Evolutionary conservation across 176 grass and related monocot genomes (phyloP), one percentile per base, ranked within the genome.

Genomic region (Ampelocalamus luodianensis): DNA sequence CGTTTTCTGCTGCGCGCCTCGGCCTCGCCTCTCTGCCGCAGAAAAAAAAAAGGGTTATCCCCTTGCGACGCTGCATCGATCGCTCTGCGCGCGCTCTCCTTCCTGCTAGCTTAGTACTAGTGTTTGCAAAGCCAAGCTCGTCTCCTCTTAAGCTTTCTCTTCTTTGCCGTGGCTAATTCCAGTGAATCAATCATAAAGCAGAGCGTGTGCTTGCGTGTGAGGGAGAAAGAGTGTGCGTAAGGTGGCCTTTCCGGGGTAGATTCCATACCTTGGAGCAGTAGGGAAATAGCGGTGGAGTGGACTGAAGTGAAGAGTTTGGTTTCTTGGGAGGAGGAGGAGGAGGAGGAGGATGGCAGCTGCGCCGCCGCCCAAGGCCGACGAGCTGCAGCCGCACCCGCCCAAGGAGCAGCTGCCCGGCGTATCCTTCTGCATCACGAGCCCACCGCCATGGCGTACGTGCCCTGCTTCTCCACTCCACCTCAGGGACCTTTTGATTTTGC

Each of bases 341-440:
- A n/a, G n/a, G n/a, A 81, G 46, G 65, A 83, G 29, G 79, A 94
- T 94, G 91, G 88, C 91, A 76, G 88, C 96, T 27, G 96, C 96
- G 75, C 90, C 96, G 66, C 87, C 91, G 56, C 93, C 93, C 68
- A 99, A 99, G 96, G 59, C 86, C 69, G 96, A 99, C 44, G 96
- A 99, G 90, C 80, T 99, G 66, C 91, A 91, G 65, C 91, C 96
- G 69, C 93, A 96, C 54, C 93, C 91, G 62, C 86, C 88, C 58
- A 99, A 89, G 91, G 96, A 99, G 85, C 96, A 99, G 91, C 71
- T 99, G 37, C 63, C 93, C 45, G 53, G 36, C 79, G 86, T 99
- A 10, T 84, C 93, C 65, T 99, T 86, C 85, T 99, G 96, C 74
- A 96, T 99, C 86, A 96, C 91, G 10, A 99, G 96, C 63, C 96